Percentiles rank a stretch among this genome's conserved stretches.
These are phyloP conservation scores for Meira miltonrushii DNA, from an alignment of 1,284 basidiomycete genomes.

Conservation along the genomic window DNA sequence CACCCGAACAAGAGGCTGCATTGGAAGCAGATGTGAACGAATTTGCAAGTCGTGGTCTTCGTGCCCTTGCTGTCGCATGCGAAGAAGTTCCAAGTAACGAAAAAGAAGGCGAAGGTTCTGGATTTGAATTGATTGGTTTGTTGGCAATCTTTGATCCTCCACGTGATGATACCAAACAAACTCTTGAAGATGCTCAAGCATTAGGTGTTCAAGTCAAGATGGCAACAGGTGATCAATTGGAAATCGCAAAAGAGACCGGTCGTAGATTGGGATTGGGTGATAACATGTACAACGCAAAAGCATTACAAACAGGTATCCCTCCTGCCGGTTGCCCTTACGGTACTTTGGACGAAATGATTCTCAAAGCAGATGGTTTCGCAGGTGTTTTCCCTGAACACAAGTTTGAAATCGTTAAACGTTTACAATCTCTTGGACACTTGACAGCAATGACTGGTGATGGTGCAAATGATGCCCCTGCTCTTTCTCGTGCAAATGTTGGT, in stretches of 20 bases:
- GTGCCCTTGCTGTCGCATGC: constrained; percentile 91
- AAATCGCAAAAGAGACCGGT: constrained; percentile 98
- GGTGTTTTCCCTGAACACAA: constrained; percentile 97
- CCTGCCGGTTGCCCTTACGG: constrained; percentile 68
- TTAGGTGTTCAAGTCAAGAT: constrained; percentile 99
- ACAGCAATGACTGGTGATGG: constrained; percentile 75
- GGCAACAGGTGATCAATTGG: constrained; percentile 98
- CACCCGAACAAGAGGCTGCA: constrained; percentile 77
- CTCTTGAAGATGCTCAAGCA: constrained; percentile 89
- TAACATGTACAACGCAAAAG: constrained; percentile 95
- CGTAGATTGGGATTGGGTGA: constrained; percentile 92
- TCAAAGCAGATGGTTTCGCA: constrained; percentile 85
- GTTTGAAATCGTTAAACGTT: constrained; percentile 84
- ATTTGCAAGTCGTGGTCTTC: constrained; percentile 90
- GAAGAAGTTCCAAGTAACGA: constrained; percentile 77
- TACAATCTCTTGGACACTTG: constrained; percentile 68
- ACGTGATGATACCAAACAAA: constrained; percentile 96
- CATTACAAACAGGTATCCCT: constrained; percentile 81
- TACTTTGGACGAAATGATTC: constrained; percentile 77
- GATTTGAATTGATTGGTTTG: constrained; percentile 94
- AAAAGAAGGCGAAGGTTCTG: constrained; percentile 76
- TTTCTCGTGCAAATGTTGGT: constrained; percentile 78
- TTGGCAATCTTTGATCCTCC: constrained; percentile 97
- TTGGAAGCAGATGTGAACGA: constrained; percentile 93
- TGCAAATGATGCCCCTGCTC: constrained; percentile 90